Evolutionary conservation across 2,329 filamentous ascomycete genomes (phyloP).

Genomic region (Talaromyces sp.): DNA sequence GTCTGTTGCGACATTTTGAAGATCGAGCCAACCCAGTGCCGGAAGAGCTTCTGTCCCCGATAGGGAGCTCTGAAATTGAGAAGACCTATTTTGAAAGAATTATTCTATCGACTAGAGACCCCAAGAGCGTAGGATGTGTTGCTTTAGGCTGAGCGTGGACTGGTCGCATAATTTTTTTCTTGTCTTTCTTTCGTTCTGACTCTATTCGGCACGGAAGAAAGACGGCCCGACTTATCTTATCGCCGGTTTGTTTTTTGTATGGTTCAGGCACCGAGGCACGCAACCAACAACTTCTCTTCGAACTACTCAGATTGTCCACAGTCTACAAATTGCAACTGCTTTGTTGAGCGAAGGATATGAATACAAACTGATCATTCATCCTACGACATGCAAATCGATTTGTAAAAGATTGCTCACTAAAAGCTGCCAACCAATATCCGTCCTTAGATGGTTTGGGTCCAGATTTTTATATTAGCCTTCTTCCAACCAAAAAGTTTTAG

Average conservation of each 20-base stretch:
- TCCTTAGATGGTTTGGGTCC: neutral
- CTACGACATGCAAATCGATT: neutral
- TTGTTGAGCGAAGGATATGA: neutral
- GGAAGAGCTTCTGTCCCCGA: conserved; percentile 26
- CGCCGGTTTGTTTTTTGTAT: neutral
- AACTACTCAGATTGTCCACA: neutral
- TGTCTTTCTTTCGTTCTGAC: neutral
- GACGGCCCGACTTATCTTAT: conserved; percentile 21
- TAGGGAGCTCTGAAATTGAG: conserved; percentile 24
- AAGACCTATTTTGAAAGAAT: conserved; percentile 31
- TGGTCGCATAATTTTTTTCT: neutral
- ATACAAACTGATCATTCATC: neutral
- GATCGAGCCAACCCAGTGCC: conserved; percentile 9
- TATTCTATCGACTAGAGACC: neutral
- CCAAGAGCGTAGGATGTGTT: neutral
- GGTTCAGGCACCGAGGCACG: neutral
- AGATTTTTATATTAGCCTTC: neutral
- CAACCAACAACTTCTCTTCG: neutral
- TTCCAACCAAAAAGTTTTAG: neutral
- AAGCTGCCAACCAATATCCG: neutral
- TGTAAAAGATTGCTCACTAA: neutral
- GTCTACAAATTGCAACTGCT: neutral
- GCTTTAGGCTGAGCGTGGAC: neutral
- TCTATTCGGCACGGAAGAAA: conserved; percentile 16
- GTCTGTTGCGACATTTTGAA: conserved; percentile 25